Base-by-base conservation (phyloP, 495 filamentous ascomycete genomes). In the Oleoguttula mirabilis region DNA sequence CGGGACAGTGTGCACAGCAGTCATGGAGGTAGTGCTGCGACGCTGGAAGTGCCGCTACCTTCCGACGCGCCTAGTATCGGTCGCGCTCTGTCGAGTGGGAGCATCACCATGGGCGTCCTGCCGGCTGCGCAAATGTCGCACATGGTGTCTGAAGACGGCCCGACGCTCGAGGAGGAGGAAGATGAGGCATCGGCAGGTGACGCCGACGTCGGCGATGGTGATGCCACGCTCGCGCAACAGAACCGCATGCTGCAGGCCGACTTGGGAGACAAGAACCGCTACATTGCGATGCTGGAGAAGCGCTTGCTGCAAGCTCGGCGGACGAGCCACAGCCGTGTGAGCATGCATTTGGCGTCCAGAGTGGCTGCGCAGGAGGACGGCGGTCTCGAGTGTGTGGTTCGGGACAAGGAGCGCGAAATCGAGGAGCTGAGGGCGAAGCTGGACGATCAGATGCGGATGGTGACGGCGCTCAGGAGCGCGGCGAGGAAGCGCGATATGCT, bases 371-470 rank as follows among this genome's bases (percentile, higher is more conserved):
- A 41, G 3, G 48, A 43, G 2, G 66, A 22, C 69, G 70, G 77
- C 36, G 78, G 80, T 47, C 62, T 80, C 34, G 70, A 74, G 21
- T 59, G 76, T 30, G 47, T 85, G 21, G 60, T 98, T 21, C 79
- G 77, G 51, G 90, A 95, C 53, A 95, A 90, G 58, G 90, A 98
- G 55, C 76, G 80, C 41, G 90, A 98, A 60, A 95, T 98, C 53
- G 76, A 80, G 21, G 88, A 94, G 52, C 74, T 98, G 21, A 75
- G 86, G 11, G 81, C 86, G 17, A 77, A 84, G 44, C 71, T 98
- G 2, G 90, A 96, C 51, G 92, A 98, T 63, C 95, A 96, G 55
- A 88, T 94, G 55, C 75, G 79, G 12, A 98, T 96, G 92, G 68
- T 96, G 21, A 66, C 77, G 12, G 90, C 90, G 0, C 69, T 96